Percentiles rank a stretch among this genome's conserved stretches.
Conservation (phyloP, 805 yeast species). For the Saccharomyces paradoxus region DNA sequence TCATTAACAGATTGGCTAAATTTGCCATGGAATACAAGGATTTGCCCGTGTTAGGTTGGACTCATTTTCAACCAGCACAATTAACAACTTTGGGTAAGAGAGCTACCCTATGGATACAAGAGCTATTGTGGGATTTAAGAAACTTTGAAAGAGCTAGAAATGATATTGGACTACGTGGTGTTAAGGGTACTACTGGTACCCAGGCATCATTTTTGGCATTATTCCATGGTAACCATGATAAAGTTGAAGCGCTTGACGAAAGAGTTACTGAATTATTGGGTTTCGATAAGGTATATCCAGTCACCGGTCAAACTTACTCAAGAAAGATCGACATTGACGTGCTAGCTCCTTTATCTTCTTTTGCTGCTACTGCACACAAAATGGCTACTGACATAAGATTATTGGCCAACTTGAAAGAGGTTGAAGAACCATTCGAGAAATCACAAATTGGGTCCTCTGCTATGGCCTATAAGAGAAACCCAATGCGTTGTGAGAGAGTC, state of each 20-base stretch:
- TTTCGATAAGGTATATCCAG: conserved; percentile 91
- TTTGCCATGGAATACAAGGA: conserved; percentile 92
- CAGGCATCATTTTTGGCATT: conserved; percentile 93
- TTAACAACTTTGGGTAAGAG: conserved; percentile 97
- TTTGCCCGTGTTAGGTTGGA: conserved; percentile 96
- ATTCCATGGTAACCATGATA: conserved; percentile 94
- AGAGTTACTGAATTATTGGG: conserved; percentile 90
- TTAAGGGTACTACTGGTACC: conserved; percentile 98
- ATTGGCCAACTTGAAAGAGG: conserved; percentile 91
- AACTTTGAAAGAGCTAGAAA: conserved; percentile 93
- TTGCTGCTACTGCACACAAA: conserved; percentile 95
- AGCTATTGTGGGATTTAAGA: conserved; percentile 93
- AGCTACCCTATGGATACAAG: conserved; percentile 96
- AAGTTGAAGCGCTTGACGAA: conserved; percentile 86
- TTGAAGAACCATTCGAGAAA: conserved; percentile 97
- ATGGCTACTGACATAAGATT: conserved; percentile 95
- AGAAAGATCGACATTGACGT: conserved; percentile 96
- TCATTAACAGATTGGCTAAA: conserved; percentile 78
- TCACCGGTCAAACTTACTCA: conserved; percentile 98
- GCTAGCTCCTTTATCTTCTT: conserved; percentile 82
- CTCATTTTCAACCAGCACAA: conserved; percentile 99
- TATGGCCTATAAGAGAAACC: conserved; percentile 99
- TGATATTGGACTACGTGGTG: conserved; percentile 94
- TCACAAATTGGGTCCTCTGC: conserved; percentile 98
- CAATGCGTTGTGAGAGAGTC: conserved; percentile 98